These are phyloP conservation scores for Lagenidium giganteum DNA, from an alignment of 352 stramenopile genomes.

Conservation along the genomic window DNA sequence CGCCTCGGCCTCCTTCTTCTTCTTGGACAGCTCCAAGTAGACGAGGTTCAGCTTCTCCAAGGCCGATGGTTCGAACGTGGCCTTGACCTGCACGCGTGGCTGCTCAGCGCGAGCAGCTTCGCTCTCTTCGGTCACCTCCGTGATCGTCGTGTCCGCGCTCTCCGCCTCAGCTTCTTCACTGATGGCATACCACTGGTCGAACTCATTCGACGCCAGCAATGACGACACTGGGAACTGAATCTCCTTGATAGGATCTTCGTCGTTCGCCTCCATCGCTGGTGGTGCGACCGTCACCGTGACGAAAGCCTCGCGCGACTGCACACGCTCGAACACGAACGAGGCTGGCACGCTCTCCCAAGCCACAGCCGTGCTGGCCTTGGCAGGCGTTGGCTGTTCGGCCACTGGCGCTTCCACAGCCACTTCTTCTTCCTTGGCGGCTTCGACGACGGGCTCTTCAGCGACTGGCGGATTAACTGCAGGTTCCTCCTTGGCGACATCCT, in stretches of 20 bases:
- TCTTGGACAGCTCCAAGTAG: constrained; percentile 64
- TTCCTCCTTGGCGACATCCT: constrained; percentile 1
- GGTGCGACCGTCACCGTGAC: constrained; percentile 60
- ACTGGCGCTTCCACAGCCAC: constrained; percentile 2
- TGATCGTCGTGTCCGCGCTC: constrained; percentile 16
- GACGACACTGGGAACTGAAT: constrained; percentile 73
- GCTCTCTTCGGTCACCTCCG: constrained; percentile 10
- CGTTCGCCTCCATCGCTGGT: constrained; percentile 27
- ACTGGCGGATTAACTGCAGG: background rate
- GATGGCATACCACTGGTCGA: constrained; percentile 73
- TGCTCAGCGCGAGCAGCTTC: too few relatives aligned
- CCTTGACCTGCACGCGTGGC: constrained; percentile 72
- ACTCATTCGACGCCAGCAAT: constrained; percentile 48
- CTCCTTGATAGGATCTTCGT: constrained; percentile 68
- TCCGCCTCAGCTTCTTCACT: constrained; percentile 21
- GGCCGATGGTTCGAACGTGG: constrained; percentile 64
- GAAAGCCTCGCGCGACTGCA: constrained; percentile 78
- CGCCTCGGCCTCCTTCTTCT: constrained; percentile 77
- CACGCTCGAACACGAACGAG: constrained; percentile 75
- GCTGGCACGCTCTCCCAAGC: constrained; percentile 44
- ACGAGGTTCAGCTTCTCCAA: constrained; percentile 70
- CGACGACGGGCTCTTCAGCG: constrained; percentile 5
- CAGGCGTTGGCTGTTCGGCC: too few relatives aligned
- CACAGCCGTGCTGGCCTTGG: constrained; percentile 10
- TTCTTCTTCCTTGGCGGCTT: background rate